phyloP scores from a whole-genome alignment of 1,284 basidiomycete genomes.

The Pseudozyma pruni region DNA sequence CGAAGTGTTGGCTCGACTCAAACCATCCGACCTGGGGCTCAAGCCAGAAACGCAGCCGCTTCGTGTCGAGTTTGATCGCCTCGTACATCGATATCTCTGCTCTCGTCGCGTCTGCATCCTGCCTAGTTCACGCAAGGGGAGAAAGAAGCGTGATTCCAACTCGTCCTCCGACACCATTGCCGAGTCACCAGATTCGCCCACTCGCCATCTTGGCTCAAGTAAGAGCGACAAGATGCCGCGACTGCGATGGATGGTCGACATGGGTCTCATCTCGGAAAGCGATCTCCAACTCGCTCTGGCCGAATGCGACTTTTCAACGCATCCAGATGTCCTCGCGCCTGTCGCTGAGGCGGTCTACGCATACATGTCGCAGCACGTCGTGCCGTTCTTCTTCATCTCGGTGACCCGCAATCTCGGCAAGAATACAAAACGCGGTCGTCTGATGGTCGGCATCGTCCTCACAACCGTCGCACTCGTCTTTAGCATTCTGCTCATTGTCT shows the following conservation, averaged over 20 bases:
- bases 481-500: slow-evolving; percentile 42
- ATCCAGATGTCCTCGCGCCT: slow-evolving; percentile 50
- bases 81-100: slow-evolving; percentile 45
- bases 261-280: slow-evolving; percentile 48
- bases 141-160: slow-evolving; percentile 20
- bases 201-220: slow-evolving; percentile 7
- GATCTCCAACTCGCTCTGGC: slow-evolving; percentile 30
- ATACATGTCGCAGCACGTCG: slow-evolving; percentile 51
- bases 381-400: slow-evolving; percentile 53
- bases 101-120: slow-evolving; percentile 26
- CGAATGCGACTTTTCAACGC: slow-evolving; percentile 42
- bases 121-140: slow-evolving; percentile 10
- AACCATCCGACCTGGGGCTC: slow-evolving; percentile 34
- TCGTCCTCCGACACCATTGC: slow-evolving; percentile 23
- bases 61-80: slow-evolving; percentile 41
- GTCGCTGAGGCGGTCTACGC: slow-evolving; percentile 43
- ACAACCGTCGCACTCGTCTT: slow-evolving; percentile 43
- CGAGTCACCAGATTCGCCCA: slow-evolving; percentile 5
- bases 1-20: slow-evolving; percentile 25
- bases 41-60: slow-evolving; percentile 36
- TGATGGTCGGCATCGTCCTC: slow-evolving; percentile 43
- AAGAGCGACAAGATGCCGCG: slow-evolving; percentile 25
- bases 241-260: slow-evolving; percentile 54
- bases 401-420: slow-evolving; percentile 48
- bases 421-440: slow-evolving; percentile 49